Conservation (phyloP, 805 yeast genomes). For the Jamesozyma spencerorum region DNA sequence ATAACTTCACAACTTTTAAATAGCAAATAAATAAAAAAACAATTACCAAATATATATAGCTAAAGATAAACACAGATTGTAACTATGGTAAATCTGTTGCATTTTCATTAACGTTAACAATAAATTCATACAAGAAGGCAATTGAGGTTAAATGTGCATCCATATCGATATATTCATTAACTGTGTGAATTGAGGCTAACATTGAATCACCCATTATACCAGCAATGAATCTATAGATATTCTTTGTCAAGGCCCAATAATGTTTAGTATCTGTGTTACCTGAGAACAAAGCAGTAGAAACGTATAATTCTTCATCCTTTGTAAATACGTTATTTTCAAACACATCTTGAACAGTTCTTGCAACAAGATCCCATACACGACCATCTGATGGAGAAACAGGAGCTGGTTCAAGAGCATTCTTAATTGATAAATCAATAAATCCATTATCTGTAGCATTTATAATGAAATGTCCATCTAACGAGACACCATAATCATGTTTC, state of each 20-base stretch:
- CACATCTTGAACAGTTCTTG: constrained; percentile 47
- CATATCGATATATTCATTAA: constrained; percentile 49
- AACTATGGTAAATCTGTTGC: neutral
- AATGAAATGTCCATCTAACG: constrained; percentile 15
- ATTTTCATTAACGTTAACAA: constrained; percentile 26
- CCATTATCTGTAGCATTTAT: constrained; percentile 25
- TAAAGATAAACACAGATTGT: neutral
- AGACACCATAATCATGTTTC: constrained; percentile 40
- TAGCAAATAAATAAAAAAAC: neutral
- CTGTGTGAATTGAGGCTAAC: constrained; percentile 43
- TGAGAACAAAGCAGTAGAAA: constrained; percentile 43
- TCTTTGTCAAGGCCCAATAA: constrained; percentile 47
- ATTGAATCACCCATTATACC: constrained; percentile 12
- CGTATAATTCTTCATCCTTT: constrained; percentile 21
- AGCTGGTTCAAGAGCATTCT: constrained; percentile 31
- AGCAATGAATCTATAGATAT: constrained; percentile 43
- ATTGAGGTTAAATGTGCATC: constrained; percentile 52
- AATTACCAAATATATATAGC: neutral
- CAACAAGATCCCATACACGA: constrained; percentile 34
- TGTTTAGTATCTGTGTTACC: constrained; percentile 57
- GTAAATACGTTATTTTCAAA: constrained; percentile 40
- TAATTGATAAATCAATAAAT: constrained; percentile 18
- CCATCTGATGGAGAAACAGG: constrained; percentile 32
- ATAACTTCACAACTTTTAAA: neutral
- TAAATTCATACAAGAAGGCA: constrained; percentile 47